Evolutionary conservation across 257 asterid species (phyloP), one percentile per base, ranked within the genome.

Genomic region (Plectranthus barbatus): DNA sequence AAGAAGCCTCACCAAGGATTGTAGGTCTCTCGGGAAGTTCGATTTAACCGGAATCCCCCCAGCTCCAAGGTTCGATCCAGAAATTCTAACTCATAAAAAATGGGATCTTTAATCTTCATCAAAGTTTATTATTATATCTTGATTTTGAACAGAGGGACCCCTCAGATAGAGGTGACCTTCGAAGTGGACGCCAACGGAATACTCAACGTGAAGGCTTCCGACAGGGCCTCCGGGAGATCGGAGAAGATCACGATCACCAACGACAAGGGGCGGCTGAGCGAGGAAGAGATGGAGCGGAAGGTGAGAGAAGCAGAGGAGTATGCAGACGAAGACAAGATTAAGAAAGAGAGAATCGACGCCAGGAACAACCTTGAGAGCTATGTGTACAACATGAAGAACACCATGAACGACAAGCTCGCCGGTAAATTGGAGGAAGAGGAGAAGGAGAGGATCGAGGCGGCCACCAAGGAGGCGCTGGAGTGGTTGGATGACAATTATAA

Each of bases 191-290:
- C 95, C 54, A 84, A 90, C 11, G 91, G 95, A 39, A 90, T 90
- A 26, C 74, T 90, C 44, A 90, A 87, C 10, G 97, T 90, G 3
- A 87, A 79, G 75, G 97, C 97, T 0, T 91, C 85, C 66, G 95
- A 87, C 85, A 87, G 85, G 74, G 97, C 88, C 51, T 83, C 95
- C 0, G 95, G 97, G 0, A 71, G 74, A 63, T 76, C 97, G 0
- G 95, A 90, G 63, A 90, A 90, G 81, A 90, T 90, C 76, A 90
- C 96, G 0, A 87, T 90, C 76, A 85, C 97, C 15, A 90, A 90
- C 14, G 97, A 90, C 74, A 90, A 85, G 61, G 97, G 97, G 51
- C 94, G 94, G 1, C 70, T 87, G 44, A 84, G 87, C 71, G 91
- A 86, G 56, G 97, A 90, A 18, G 97, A 90, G 76, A 90, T 90